phyloP scores from a whole-genome alignment of 2,329 filamentous ascomycete species.

The Venturia aucupariae region DNA sequence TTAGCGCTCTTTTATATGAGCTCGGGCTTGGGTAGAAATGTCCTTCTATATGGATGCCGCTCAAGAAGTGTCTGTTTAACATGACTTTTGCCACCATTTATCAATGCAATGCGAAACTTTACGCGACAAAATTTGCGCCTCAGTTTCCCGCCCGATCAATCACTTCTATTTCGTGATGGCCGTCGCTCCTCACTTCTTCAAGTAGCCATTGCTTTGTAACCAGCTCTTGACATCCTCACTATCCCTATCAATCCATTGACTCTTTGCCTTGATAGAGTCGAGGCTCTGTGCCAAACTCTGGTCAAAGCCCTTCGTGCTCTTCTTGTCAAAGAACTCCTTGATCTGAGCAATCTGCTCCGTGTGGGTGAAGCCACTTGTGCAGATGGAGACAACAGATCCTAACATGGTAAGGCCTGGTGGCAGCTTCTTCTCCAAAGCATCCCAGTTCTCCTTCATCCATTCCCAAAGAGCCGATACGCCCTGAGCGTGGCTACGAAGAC shows the following conservation, averaged over 20 bases:
- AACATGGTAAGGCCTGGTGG: constrained; percentile 83
- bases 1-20: background rate
- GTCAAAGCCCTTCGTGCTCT: constrained; percentile 82
- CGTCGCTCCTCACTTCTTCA: background rate
- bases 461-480: constrained; percentile 73
- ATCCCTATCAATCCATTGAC: constrained; percentile 71
- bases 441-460: constrained; percentile 86
- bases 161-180: background rate
- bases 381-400: constrained; percentile 72
- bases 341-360: constrained; percentile 67
- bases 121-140: background rate
- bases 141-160: background rate
- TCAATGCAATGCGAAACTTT: background rate
- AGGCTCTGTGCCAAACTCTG: constrained; percentile 82
- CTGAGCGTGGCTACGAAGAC: constrained; percentile 64
- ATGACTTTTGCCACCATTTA: background rate
- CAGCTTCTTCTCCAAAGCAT: constrained; percentile 67
- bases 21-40: background rate
- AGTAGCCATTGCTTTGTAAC: constrained; percentile 58
- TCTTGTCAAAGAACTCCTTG: constrained; percentile 68
- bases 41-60: background rate
- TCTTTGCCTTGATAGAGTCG: constrained; percentile 77
- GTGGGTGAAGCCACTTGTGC: constrained; percentile 70
- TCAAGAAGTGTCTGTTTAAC: background rate
- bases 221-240: constrained; percentile 64